Base-by-base conservation (phyloP, 441 rosid species). In the Mallotus japonicus region DNA sequence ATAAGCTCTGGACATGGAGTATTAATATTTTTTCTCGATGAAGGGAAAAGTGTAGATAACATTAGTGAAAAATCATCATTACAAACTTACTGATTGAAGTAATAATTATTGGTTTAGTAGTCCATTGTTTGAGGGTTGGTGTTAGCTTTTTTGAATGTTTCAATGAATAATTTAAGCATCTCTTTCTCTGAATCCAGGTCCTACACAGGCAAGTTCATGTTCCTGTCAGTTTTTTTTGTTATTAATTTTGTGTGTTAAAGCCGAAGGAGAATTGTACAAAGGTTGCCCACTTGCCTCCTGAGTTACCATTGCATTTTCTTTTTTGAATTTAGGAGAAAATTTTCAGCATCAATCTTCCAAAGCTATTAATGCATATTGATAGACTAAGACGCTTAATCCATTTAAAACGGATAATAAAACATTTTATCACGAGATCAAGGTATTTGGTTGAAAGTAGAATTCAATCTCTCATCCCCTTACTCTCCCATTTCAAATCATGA, bases 1-100 rank as follows among this genome's bases (percentile, higher is more conserved):
- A 37, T 37, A 37, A 37, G 40, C 40, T 37, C 6, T 8, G 49
- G 49, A 44, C 11, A 7, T 44, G 49, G 49, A 44, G 49, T 1
- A 44, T 8, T 13, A 44, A 8, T 44, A 44, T 44, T 34, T 19
- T 28, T 42, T 22, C 32, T 54, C 62, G 62, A 22, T 10, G 54
- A 16, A 40, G 24, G 53, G 40, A 22, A 22, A 54, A 63, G 62
- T 64, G 8, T 1, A 13, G 46, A 37, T 8, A 24, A 37, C 24
- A 22, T 11, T 6, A 51, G 67, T 1, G 40, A 51, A 62, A 47
- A 16, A 53, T 37, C 68, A 72, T 62, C 53, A 51, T 72, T 64
- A 54, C 69, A 37, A 37, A 51, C 13, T 9, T 49, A 12, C 22
- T 61, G 12, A 49, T 50, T 28, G 51, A 65, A 66, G 57, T 28